Base-by-base conservation (phyloP, 2,329 filamentous ascomycete genomes). In the Ascocoryne sarcoides region DNA sequence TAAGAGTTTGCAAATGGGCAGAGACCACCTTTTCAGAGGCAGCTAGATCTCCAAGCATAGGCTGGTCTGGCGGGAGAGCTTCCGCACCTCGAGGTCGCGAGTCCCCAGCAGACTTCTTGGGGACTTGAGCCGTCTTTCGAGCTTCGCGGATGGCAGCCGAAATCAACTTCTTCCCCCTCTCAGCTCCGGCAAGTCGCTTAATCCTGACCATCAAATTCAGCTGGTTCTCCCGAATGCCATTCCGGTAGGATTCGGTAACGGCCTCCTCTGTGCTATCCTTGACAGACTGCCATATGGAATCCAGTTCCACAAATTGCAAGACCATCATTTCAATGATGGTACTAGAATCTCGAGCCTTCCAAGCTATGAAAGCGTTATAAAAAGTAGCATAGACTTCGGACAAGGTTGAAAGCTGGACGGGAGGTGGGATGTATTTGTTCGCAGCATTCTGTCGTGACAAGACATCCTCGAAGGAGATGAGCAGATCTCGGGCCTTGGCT, bases 291-390 rank as follows among this genome's bases (percentile, higher is more conserved):
- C 84, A 84, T 35, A 90, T 90, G 26, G 81, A 81, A 55, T 92
- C 85, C 2, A 92, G 72, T 57, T 88, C 84, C 14, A 89, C 83
- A 60, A 90, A 89, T 49, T 87, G 84, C 54, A 85, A 73, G n/a
- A 90, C 71, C 84, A 92, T 89, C 40, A 86, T 81, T 53, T 89
- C 82, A 38, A 90, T 77, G 4, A 92, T 67, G 0, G 84, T 79
- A 39, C 79, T 79, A 0, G 83, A 85, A 57, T 90, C 85, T 38
- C 84, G 75, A 2, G 84, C 80, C 61, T 89, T 87, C 85, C 85
- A 92, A 3, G 83, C 79, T 45, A 85, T 83, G 55, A 92, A 89
- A 1, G 83, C 83, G 39, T 84, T 82, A 52, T 82, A 76, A 51
- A 87, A 92, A 0, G 79, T 75, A 21, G 81, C 75, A 55, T 89